Conservation (phyloP, 2,329 filamentous ascomycete genomes). For the Calonectria hongkongensis region DNA sequence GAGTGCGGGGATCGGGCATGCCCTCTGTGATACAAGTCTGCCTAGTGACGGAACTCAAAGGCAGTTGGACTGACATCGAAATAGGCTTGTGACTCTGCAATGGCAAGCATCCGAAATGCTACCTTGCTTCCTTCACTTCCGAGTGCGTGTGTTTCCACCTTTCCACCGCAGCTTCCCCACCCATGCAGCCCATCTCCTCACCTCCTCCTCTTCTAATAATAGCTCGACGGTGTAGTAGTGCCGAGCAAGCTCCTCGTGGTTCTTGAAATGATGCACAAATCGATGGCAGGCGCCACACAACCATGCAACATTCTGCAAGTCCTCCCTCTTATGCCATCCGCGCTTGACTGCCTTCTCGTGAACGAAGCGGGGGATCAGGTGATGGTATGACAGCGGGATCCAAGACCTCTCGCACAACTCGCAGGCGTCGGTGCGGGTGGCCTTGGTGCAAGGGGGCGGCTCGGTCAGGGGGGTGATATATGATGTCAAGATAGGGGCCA, state of each 20-base stretch:
- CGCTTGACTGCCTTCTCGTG: slow-evolving; percentile 86
- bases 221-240: slow-evolving; percentile 84
- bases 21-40: background rate
- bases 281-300: slow-evolving; percentile 89
- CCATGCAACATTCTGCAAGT: slow-evolving; percentile 89
- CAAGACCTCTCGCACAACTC: slow-evolving; percentile 86
- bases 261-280: slow-evolving; percentile 85
- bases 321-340: slow-evolving; percentile 85
- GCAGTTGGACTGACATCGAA: background rate
- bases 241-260: slow-evolving; percentile 85
- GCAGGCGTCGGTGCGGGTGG: slow-evolving; percentile 76
- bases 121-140: slow-evolving; percentile 37
- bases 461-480: slow-evolving; percentile 77
- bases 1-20: background rate
- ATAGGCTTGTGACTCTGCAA: background rate
- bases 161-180: slow-evolving; percentile 86
- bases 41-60: background rate
- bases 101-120: background rate
- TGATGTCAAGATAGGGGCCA: slow-evolving; percentile 77
- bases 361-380: slow-evolving; percentile 86
- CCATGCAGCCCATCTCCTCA: slow-evolving; percentile 83
- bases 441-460: slow-evolving; percentile 77
- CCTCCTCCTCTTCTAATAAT: slow-evolving; percentile 82
- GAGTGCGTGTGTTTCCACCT: slow-evolving; percentile 54
- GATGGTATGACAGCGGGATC: slow-evolving; percentile 88